Conservation (phyloP, 495 filamentous ascomycete species). For the Penicillium goetzii region DNA sequence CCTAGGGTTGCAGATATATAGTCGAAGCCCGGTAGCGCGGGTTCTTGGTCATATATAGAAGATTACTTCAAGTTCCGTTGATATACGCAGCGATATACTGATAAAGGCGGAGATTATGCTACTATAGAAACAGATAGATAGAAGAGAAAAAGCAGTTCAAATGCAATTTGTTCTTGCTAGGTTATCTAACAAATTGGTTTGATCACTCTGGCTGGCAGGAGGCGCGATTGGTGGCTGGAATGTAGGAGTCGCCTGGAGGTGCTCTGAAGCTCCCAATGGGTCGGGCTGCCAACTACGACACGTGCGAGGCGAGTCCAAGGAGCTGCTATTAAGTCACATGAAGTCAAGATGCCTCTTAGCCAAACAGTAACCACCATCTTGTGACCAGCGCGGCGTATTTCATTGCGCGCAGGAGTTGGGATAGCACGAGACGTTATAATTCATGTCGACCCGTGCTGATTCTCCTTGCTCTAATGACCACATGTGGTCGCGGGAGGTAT, state of each 20-base stretch:
- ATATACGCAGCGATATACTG: too few species aligned
- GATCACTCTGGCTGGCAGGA: not conserved
- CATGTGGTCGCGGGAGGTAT: not conserved
- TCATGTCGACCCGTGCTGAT: not conserved
- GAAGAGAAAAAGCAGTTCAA: not conserved
- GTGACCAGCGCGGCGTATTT: not conserved
- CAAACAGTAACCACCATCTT: not conserved
- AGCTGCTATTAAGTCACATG: not conserved
- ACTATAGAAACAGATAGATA: too few species aligned
- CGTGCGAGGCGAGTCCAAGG: not conserved
- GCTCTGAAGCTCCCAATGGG: not conserved
- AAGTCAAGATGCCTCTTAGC: not conserved
- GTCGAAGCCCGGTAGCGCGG: too few species aligned
- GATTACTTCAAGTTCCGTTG: too few species aligned
- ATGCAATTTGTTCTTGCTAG: not conserved
- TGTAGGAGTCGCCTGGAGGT: conserved; percentile 1
- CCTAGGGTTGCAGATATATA: too few species aligned
- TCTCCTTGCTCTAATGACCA: not conserved
- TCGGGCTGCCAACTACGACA: not conserved
- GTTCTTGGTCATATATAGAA: too few species aligned
- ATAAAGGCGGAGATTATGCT: too few species aligned
- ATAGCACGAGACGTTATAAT: not conserved
- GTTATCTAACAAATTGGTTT: not conserved
- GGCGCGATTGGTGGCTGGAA: not conserved
- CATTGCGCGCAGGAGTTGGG: not conserved